Evolutionary conservation across 257 asterid species (phyloP).

Genomic region (Nicotiana tabacum): DNA sequence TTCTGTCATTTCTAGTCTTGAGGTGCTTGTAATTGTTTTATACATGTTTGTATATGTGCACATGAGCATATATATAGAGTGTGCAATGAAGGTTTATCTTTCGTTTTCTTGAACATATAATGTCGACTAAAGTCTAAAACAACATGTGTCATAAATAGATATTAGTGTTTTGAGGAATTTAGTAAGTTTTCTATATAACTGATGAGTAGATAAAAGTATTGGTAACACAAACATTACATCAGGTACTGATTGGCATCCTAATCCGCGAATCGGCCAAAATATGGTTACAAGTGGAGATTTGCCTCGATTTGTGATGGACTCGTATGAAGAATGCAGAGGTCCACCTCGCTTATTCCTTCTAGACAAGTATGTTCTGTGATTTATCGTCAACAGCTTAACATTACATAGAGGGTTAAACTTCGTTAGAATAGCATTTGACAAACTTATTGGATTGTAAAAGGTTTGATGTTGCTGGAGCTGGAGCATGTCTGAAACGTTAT

Average conservation of each 20-base stretch:
- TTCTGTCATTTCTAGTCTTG: background rate
- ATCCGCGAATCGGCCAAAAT: conserved; percentile 50
- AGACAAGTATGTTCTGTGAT: conserved; percentile 65
- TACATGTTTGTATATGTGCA: background rate
- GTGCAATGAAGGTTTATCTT: background rate
- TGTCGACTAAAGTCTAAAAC: background rate
- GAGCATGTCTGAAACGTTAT: conserved; percentile 92
- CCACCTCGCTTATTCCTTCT: conserved; percentile 95
- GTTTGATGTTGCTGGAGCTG: conserved; percentile 98
- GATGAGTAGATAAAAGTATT: background rate
- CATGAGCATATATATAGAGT: background rate
- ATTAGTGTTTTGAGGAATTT: background rate
- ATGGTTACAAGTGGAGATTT: conserved; percentile 70
- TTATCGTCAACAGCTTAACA: background rate
- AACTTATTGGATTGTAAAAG: conserved; percentile 28
- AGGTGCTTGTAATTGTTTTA: background rate
- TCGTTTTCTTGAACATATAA: background rate
- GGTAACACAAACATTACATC: conserved; percentile 13
- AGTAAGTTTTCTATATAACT: background rate
- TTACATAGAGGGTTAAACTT: conserved; percentile 1
- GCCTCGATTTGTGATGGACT: conserved; percentile 94
- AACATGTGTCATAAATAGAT: background rate
- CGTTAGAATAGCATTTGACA: background rate
- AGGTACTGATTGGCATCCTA: conserved; percentile 94
- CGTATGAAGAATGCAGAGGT: conserved; percentile 95